These are phyloP conservation scores for Thraustochytrium sp. DNA, from an alignment of 352 stramenopile species.

Conservation along the genomic window DNA sequence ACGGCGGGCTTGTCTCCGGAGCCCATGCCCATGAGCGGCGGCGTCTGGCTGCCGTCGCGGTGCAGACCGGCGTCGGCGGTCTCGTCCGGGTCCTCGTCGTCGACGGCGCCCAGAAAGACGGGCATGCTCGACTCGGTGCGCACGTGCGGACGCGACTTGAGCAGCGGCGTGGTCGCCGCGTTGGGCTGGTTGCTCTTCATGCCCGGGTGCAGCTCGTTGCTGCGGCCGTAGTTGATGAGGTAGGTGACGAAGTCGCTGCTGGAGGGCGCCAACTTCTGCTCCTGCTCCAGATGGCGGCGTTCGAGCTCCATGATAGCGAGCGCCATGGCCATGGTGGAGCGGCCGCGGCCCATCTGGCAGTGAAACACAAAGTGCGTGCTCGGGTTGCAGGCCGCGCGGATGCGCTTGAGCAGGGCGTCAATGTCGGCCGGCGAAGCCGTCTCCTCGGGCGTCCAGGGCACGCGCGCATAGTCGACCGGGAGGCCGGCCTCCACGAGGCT, in stretches of 20 bases:
- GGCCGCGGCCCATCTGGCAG: slow-evolving; percentile 78
- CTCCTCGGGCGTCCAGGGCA: slow-evolving; percentile 32
- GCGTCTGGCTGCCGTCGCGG: neutral
- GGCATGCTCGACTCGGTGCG: neutral
- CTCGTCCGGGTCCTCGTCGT: neutral
- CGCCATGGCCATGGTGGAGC: slow-evolving; percentile 74
- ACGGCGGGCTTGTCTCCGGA: neutral
- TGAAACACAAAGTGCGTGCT: slow-evolving; percentile 62
- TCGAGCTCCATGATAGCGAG: slow-evolving; percentile 52
- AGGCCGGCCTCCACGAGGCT: slow-evolving; percentile 28
- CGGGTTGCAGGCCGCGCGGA: neutral
- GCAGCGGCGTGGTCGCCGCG: neutral
- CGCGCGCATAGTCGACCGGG: slow-evolving; percentile 36
- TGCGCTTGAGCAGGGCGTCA: neutral
- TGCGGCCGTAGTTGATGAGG: slow-evolving; percentile 20
- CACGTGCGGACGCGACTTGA: neutral
- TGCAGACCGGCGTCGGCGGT: neutral
- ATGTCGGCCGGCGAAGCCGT: slow-evolving; percentile 11
- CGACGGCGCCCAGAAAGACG: neutral
- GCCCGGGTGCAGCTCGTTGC: neutral
- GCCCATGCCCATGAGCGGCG: neutral
- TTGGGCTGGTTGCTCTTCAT: neutral
- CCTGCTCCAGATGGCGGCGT: neutral
- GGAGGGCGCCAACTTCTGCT: neutral
- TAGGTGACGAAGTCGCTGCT: neutral